phyloP scores from a whole-genome alignment of 2,329 filamentous ascomycete species.

The Fusarium austroafricanum region DNA sequence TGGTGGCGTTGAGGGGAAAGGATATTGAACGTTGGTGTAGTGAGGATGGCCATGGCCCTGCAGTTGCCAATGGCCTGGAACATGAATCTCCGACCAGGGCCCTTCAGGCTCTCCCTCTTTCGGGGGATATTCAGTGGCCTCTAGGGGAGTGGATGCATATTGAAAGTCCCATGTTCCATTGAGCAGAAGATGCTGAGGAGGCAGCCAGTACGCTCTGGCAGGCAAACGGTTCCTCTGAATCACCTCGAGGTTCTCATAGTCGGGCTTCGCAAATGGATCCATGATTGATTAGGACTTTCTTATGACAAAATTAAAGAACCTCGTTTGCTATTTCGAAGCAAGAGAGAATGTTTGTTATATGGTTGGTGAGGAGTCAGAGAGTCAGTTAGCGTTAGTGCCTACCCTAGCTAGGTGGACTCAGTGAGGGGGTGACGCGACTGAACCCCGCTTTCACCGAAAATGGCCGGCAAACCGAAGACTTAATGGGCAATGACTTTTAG shows the following conservation, averaged over 20 bases:
- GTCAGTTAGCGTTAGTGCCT: not conserved
- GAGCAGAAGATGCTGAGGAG: conserved; percentile 8
- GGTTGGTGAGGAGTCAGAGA: not conserved
- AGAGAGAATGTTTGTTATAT: not conserved
- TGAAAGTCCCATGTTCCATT: conserved; percentile 24
- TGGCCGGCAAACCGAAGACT: not conserved
- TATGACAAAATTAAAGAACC: too few relatives aligned
- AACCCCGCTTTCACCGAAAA: conserved; percentile 18
- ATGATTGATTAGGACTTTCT: not conserved
- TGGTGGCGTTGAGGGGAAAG: conserved; percentile 15
- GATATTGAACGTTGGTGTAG: conserved; percentile 21
- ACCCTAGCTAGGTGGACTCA: not conserved
- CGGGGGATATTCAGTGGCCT: not conserved
- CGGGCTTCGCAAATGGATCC: not conserved
- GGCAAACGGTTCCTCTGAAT: conserved; percentile 15
- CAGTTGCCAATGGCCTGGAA: conserved; percentile 15
- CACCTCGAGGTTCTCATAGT: conserved; percentile 17
- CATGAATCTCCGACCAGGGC: not conserved
- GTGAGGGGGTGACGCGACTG: conserved; percentile 2
- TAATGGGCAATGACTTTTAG: too few relatives aligned
- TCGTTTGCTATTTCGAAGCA: too few relatives aligned
- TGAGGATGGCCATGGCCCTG: conserved; percentile 14
- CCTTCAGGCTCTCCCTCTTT: not conserved
- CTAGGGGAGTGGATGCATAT: not conserved
- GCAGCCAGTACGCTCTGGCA: conserved; percentile 15